These are phyloP conservation scores for Trichoderma erinaceum DNA, from an alignment of 495 filamentous ascomycete species.

Conservation along the genomic window DNA sequence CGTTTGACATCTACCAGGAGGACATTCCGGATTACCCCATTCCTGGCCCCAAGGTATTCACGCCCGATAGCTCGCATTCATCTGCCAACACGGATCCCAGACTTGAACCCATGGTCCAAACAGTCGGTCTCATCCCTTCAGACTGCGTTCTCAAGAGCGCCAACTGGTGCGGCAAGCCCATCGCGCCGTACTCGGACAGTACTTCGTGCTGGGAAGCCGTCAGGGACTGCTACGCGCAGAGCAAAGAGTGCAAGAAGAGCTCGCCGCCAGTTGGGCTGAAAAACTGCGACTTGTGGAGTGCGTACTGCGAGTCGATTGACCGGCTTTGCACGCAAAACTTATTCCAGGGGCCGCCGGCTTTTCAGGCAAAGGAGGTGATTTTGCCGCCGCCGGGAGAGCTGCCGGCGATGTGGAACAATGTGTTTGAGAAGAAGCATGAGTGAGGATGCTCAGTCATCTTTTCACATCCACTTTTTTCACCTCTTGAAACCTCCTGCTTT, in stretches of 20 bases:
- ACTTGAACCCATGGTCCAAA: conserved; percentile 23
- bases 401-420: conserved; percentile 9
- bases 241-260: conserved; percentile 46
- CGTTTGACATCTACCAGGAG: conserved; percentile 55
- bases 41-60: conserved; percentile 53
- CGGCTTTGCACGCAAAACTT: conserved; percentile 40
- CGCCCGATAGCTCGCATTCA: conserved; percentile 16
- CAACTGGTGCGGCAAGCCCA: conserved; percentile 64
- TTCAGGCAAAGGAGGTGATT: conserved; percentile 35
- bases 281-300: conserved; percentile 54
- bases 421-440: conserved; percentile 3
- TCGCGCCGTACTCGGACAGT: conserved; percentile 47
- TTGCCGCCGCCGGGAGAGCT: conserved; percentile 17
- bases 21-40: conserved; percentile 43
- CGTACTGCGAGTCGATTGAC: conserved; percentile 51
- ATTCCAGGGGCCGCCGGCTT: conserved; percentile 51
- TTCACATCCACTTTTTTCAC: background rate
- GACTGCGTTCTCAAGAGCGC: conserved; percentile 57
- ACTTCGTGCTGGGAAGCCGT: conserved; percentile 52
- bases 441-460: background rate
- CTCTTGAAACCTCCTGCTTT: no score
- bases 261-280: conserved; percentile 51
- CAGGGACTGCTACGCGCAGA: conserved; percentile 53
- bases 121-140: conserved; percentile 41
- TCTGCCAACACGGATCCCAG: background rate